These are phyloP conservation scores for Cercophora newfieldiana DNA, from an alignment of 495 filamentous ascomycete genomes.

Conservation along the genomic window DNA sequence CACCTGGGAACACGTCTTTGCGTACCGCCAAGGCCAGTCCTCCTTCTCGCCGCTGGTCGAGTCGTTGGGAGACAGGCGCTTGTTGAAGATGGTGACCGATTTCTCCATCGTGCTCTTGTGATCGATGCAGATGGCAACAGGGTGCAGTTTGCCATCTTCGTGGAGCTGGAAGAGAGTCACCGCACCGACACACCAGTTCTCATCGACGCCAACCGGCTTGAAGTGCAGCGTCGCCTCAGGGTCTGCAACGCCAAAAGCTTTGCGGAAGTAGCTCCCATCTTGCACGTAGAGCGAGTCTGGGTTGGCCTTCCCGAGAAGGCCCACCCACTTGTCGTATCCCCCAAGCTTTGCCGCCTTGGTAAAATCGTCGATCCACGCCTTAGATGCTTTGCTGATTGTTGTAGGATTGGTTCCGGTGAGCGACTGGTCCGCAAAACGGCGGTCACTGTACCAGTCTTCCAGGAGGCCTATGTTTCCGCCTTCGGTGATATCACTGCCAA, in stretches of 20 bases:
- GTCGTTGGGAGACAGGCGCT: slow-evolving; percentile 33
- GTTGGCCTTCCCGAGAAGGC: slow-evolving; percentile 29
- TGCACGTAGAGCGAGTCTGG: slow-evolving; percentile 43
- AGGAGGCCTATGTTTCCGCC: slow-evolving; percentile 46
- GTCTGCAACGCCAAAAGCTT: slow-evolving; percentile 31
- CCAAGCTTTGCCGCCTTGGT: slow-evolving; percentile 33
- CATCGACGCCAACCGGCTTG: slow-evolving; percentile 23
- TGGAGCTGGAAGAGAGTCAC: slow-evolving; percentile 49
- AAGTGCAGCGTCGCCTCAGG: slow-evolving; percentile 21
- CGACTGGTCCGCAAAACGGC: slow-evolving; percentile 50
- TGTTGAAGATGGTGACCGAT: slow-evolving; percentile 51
- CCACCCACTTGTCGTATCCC: slow-evolving; percentile 30
- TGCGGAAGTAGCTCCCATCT: slow-evolving; percentile 50
- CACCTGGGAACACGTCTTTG: slow-evolving; percentile 51
- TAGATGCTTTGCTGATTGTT: slow-evolving; percentile 41
- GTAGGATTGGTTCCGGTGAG: slow-evolving; percentile 53
- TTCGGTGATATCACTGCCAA: slow-evolving; percentile 39
- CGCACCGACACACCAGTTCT: slow-evolving; percentile 41
- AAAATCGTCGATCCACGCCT: slow-evolving; percentile 38
- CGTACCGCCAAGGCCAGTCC: slow-evolving; percentile 56
- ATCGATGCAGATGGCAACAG: slow-evolving; percentile 49
- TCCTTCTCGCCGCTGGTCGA: slow-evolving; percentile 35
- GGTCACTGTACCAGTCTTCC: slow-evolving; percentile 51
- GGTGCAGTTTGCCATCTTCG: slow-evolving; percentile 46
- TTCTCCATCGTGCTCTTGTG: slow-evolving; percentile 42